phyloP scores from a whole-genome alignment of 495 filamentous ascomycete species.

The Penicillium odoratum region DNA sequence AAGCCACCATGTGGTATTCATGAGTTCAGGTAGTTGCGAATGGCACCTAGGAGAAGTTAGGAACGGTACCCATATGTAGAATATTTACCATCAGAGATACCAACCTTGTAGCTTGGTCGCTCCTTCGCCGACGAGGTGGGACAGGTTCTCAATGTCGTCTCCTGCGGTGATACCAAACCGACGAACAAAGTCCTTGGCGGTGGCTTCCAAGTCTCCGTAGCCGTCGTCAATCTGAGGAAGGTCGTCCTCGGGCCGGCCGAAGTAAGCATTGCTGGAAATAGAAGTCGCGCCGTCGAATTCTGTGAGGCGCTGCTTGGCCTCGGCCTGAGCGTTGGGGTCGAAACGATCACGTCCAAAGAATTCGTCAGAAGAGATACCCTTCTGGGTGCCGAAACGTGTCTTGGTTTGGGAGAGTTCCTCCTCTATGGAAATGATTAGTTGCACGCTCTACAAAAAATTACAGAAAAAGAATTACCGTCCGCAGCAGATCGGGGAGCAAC shows the following conservation, averaged over 20 bases:
- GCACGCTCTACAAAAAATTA: not conserved
- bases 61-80: not conserved
- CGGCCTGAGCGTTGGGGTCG: slow-evolving; percentile 74
- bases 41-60: slow-evolving; percentile 54
- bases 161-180: slow-evolving; percentile 93
- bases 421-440: slow-evolving; percentile 26
- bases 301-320: slow-evolving; percentile 82
- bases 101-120: slow-evolving; percentile 76
- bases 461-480: slow-evolving; percentile 59
- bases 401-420: slow-evolving; percentile 41
- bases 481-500: slow-evolving; percentile 60
- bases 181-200: slow-evolving; percentile 90
- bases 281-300: slow-evolving; percentile 89
- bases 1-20: slow-evolving; percentile 32
- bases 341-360: slow-evolving; percentile 91
- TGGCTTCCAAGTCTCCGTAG: slow-evolving; percentile 86
- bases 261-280: slow-evolving; percentile 96
- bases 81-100: not conserved
- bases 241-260: slow-evolving; percentile 83
- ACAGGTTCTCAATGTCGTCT: slow-evolving; percentile 90
- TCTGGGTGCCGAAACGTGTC: slow-evolving; percentile 75
- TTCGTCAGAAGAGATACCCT: slow-evolving; percentile 96
- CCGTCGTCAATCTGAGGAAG: slow-evolving; percentile 57
- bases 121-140: slow-evolving; percentile 78
- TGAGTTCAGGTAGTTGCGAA: slow-evolving; percentile 78